Percentiles rank a stretch among this genome's conserved stretches.
Conservation (phyloP, 345 rosid genomes). For the Murraya paniculata region DNA sequence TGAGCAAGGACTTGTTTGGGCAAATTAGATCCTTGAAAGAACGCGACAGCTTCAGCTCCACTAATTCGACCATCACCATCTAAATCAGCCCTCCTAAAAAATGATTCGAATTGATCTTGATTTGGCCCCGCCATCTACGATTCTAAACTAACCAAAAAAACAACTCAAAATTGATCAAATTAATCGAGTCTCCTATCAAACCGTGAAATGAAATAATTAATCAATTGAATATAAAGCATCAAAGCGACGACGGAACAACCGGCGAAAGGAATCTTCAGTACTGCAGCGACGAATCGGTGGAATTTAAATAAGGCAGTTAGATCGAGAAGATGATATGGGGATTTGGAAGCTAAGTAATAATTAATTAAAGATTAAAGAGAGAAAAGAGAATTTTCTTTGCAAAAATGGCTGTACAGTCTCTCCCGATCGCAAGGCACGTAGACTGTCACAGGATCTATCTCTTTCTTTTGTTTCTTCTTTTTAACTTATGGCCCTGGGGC, state of each 20-base stretch:
- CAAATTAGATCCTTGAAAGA: slow-evolving; percentile 90
- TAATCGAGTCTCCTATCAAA: not conserved
- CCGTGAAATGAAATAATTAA: not conserved
- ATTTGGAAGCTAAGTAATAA: not conserved
- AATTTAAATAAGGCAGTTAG: slow-evolving; percentile 6
- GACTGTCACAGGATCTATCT: not conserved
- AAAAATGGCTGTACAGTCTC: not conserved
- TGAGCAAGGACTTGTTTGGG: slow-evolving; percentile 89
- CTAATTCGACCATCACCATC: slow-evolving; percentile 93
- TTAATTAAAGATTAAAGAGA: not conserved
- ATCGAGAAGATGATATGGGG: slow-evolving; percentile 17
- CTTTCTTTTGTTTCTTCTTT: no score
- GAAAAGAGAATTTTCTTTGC: not conserved
- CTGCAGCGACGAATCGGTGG: not conserved
- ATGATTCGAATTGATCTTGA: slow-evolving; percentile 77
- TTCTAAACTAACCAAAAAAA: not conserved
- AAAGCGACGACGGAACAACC: not conserved
- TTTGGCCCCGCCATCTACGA: slow-evolving; percentile 49
- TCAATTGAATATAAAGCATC: not conserved
- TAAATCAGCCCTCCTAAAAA: slow-evolving; percentile 89
- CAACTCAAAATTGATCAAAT: slow-evolving; percentile 7
- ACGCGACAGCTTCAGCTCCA: slow-evolving; percentile 86
- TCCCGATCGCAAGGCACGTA: slow-evolving; percentile 1
- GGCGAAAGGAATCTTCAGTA: not conserved
- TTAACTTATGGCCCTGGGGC: no score